Evolutionary conservation across 169 alveolate species (phyloP).

Genomic region (Amoebophrya sp.): DNA sequence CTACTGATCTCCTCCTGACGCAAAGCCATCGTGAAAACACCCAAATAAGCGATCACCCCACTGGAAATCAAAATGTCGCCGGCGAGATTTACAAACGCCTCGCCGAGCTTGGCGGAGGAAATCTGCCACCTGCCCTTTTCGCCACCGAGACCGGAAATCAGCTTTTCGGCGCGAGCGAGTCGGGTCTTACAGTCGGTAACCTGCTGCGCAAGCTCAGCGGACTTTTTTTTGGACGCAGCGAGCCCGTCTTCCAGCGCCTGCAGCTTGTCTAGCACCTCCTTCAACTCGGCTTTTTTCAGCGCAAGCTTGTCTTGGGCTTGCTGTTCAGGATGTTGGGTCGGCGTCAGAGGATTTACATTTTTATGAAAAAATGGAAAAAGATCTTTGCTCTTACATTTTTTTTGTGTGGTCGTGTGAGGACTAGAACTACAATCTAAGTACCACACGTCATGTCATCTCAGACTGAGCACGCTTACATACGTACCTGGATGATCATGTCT

Average conservation of each 20-base stretch:
- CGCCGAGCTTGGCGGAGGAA: conserved; percentile 81
- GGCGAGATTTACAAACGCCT: conserved; percentile 75
- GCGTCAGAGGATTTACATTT: too few species aligned
- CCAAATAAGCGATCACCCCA: conserved; percentile 67
- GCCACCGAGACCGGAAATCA: conserved; percentile 83
- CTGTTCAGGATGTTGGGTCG: too few species aligned
- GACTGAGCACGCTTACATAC: too few species aligned
- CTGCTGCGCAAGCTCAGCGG: conserved; percentile 50
- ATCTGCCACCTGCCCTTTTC: conserved; percentile 85
- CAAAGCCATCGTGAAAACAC: conserved; percentile 64
- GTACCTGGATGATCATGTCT: too few species aligned
- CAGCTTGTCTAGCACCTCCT: conserved; percentile 57
- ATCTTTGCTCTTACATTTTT: too few species aligned
- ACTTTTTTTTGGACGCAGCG: conserved; percentile 52
- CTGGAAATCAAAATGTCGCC: conserved; percentile 71
- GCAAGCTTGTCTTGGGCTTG: conserved; percentile 43
- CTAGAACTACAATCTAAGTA: too few species aligned
- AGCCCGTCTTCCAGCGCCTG: conserved; percentile 50
- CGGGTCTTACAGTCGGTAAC: conserved; percentile 46
- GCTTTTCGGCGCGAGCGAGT: conserved; percentile 72
- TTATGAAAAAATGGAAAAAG: too few species aligned
- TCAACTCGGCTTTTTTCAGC: conserved; percentile 62
- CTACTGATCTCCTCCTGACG: conserved; percentile 41
- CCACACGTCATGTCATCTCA: too few species aligned
- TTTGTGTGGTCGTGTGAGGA: too few species aligned